Base-by-base conservation (phyloP, 768 basidiomycete genomes). In the Cystofilobasidium capitatum region DNA sequence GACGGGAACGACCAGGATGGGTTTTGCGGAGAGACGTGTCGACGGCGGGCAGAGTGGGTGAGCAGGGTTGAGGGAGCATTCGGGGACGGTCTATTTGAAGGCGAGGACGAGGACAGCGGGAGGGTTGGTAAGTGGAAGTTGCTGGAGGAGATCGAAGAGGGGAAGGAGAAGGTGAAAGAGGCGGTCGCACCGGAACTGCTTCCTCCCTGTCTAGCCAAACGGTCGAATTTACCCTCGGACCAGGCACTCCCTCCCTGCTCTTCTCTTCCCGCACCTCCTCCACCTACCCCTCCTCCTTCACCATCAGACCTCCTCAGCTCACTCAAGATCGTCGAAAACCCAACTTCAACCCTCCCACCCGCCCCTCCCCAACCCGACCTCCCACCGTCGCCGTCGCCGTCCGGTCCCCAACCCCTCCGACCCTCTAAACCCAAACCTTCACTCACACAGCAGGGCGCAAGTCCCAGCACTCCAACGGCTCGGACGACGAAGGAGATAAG, bases 1-100 rank as follows among this genome's bases (percentile, higher is more conserved):
- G 42, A 49, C 37, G 63, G 63, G 16, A 64, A 64, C 54, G 63
- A 64, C 26, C 37, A 64, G 36, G 63, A 64, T 31, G 63, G 63
- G 10, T 64, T 64, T 39, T 64, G 63, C 37, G 39, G 47, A 14
- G 29, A 26, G n/a, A 37, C 37, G 13, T 64, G 63, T 26, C 24
- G 63, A 51, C 35, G 49, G 36, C 5, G 63, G 63, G 54, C 49
- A 6, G 63, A 64, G 39, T 64, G 63, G 63, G 51, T 64, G 24
- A 14, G 49, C 14, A 22, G 63, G 35, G 39, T 29, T n/a, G 63
- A 39, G 24, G 63, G 63, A 39, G 51, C 22, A 20, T 51, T 42
- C 54, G 63, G 63, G 24, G 63, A 54, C 51, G 54, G 63, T 33
- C 37, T 51, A 33, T 26, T 49, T 40, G 26, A 54, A 39, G 54